Percentiles rank a stretch among this genome's conserved stretches.
These are phyloP conservation scores for Phytopythium oedochilum DNA, from an alignment of 352 stramenopile species.

Conservation along the genomic window DNA sequence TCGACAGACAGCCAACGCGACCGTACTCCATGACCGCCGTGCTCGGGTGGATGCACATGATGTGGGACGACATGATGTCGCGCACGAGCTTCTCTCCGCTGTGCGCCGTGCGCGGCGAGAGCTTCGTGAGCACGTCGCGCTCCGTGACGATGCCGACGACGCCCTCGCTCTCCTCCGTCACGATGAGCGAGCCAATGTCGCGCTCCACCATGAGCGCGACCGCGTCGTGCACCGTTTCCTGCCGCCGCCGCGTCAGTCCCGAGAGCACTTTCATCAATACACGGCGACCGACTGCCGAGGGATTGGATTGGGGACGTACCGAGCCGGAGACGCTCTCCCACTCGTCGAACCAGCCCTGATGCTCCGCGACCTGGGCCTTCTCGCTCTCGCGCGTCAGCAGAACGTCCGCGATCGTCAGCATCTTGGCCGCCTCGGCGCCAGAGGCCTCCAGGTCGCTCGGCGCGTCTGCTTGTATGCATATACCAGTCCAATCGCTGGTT, in stretches of 20 bases:
- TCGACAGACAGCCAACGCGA: too few species aligned
- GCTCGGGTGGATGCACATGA: conserved; percentile 79
- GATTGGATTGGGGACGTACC: conserved; percentile 33
- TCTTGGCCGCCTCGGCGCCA: conserved; percentile 55
- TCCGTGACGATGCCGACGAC: conserved; percentile 85
- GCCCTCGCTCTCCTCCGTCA: conserved; percentile 62
- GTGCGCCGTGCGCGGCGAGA: conserved; percentile 41
- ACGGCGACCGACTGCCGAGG: too few species aligned
- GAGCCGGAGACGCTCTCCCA: conserved; percentile 71
- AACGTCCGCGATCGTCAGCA: conserved; percentile 73
- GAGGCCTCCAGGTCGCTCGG: conserved; percentile 46
- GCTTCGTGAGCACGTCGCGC: conserved; percentile 79
- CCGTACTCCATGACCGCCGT: conserved; percentile 82
- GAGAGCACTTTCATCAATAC: too few species aligned
- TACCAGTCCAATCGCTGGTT: too few species aligned
- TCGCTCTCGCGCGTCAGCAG: conserved; percentile 54
- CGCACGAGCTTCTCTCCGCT: conserved; percentile 52
- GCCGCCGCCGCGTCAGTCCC: too few species aligned
- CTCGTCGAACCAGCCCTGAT: conserved; percentile 33
- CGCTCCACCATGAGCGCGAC: conserved; percentile 74
- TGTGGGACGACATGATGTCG: conserved; percentile 82
- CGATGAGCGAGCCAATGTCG: conserved; percentile 78
- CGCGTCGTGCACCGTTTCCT: conserved; percentile 76
- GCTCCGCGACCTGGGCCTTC: conserved; percentile 9
- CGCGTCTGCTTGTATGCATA: not conserved